A percentile compares a stretch with the other conserved stretches of the same genome.
Evolutionary conservation across 2,329 filamentous ascomycete species (phyloP).

Genomic region (Biscogniauxia marginata): DNA sequence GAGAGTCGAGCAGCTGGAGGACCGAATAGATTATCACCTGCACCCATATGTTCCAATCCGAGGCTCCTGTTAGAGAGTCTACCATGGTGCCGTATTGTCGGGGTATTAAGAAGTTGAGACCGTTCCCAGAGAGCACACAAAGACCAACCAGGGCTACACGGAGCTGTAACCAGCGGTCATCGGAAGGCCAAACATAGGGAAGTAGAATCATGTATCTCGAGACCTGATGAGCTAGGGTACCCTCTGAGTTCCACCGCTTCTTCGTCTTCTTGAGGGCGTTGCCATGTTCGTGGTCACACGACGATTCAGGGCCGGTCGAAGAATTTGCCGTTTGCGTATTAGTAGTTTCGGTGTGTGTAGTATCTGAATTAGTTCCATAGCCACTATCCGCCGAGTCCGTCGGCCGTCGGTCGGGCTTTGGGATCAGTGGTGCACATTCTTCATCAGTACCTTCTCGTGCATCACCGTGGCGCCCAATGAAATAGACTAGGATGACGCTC

Average conservation of each 20-base stretch:
- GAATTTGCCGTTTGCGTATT: conserved; percentile 32
- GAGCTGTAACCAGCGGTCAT: conserved; percentile 64
- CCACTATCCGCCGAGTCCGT: conserved; percentile 32
- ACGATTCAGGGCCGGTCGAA: conserved; percentile 48
- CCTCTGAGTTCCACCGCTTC: conserved; percentile 69
- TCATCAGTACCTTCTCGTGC: conserved; percentile 38
- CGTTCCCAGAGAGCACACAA: conserved; percentile 68
- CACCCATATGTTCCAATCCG: conserved; percentile 49
- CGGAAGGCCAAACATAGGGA: conserved; percentile 75
- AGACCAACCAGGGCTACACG: conserved; percentile 65
- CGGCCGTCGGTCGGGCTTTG: conserved; percentile 37
- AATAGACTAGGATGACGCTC: conserved; percentile 26
- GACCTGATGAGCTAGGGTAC: conserved; percentile 74
- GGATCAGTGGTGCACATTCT: conserved; percentile 59
- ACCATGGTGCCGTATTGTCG: conserved; percentile 78
- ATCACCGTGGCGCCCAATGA: conserved; percentile 21
- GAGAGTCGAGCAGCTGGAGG: conserved; percentile 52
- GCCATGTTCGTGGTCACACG: conserved; percentile 52
- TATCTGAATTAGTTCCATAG: conserved; percentile 44
- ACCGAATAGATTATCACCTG: conserved; percentile 52
- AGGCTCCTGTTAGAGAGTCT: conserved; percentile 58
- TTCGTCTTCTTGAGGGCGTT: conserved; percentile 58
- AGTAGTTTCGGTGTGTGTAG: conserved; percentile 36
- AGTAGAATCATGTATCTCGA: conserved; percentile 75
- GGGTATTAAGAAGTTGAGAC: conserved; percentile 75